Evolutionary conservation across 176 grass and related monocot genomes (phyloP).

Genomic region (Zoysia japonica): DNA sequence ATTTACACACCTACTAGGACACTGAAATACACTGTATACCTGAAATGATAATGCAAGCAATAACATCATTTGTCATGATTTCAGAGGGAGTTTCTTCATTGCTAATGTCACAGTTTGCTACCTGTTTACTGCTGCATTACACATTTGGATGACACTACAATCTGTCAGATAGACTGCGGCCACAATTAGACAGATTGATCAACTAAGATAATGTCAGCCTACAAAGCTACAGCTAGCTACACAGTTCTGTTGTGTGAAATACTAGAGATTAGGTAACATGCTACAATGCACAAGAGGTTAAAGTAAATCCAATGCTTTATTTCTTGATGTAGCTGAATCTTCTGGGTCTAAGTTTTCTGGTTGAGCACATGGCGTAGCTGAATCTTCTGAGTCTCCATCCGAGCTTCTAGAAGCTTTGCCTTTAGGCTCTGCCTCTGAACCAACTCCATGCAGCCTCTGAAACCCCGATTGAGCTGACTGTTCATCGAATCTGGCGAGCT

Average conservation of each 20-base stretch:
- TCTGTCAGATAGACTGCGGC: conserved; percentile 19
- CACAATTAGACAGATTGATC: conserved; percentile 23
- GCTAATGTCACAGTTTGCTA: neutral
- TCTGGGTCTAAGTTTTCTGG: conserved; percentile 59
- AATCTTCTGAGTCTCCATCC: conserved; percentile 83
- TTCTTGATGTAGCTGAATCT: conserved; percentile 9
- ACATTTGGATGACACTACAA: conserved; percentile 21
- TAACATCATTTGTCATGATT: neutral
- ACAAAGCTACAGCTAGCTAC: conserved; percentile 36
- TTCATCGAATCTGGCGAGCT: conserved; percentile 72
- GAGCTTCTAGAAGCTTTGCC: conserved; percentile 77
- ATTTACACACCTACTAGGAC: neutral
- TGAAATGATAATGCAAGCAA: neutral
- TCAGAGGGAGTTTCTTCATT: neutral
- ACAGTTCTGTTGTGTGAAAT: conserved; percentile 33
- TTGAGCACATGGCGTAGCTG: conserved; percentile 78
- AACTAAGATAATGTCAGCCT: conserved; percentile 33
- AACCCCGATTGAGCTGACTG: conserved; percentile 54
- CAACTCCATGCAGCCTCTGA: conserved; percentile 83
- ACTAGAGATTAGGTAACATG: conserved; percentile 39
- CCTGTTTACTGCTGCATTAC: conserved; percentile 27
- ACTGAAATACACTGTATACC: neutral
- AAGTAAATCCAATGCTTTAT: conserved; percentile 45
- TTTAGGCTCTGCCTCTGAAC: conserved; percentile 87
- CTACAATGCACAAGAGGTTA: conserved; percentile 28